Evolutionary conservation across 202 grass and related monocot genomes (phyloP).

Genomic region (Cymbopogon flexuosus): DNA sequence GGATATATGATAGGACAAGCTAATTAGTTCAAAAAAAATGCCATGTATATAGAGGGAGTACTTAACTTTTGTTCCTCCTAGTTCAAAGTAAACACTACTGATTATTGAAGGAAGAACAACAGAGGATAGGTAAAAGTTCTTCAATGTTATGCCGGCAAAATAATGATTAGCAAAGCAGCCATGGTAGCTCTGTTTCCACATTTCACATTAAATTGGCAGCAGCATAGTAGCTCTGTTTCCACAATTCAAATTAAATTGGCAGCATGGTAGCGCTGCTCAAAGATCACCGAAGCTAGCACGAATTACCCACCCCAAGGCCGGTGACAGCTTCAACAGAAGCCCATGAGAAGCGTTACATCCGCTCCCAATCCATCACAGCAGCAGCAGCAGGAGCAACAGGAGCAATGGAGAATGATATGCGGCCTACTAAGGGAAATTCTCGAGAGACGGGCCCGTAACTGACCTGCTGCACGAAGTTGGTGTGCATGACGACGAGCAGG

Average conservation of each 20-base stretch:
- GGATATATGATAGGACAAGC: not conserved
- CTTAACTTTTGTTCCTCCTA: not conserved
- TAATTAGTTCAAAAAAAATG: not conserved
- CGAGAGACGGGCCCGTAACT: not conserved
- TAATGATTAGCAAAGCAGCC: not conserved
- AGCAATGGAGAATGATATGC: not conserved
- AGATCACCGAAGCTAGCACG: not conserved
- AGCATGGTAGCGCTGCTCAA: not conserved
- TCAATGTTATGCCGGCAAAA: not conserved
- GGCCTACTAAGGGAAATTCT: not conserved
- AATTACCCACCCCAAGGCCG: not conserved
- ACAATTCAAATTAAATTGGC: not conserved
- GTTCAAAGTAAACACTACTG: constrained; percentile 2
- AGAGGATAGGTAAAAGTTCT: not conserved
- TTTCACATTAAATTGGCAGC: not conserved
- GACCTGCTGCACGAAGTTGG: constrained; percentile 99
- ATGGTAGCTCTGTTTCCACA: not conserved
- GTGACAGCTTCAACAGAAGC: not conserved
- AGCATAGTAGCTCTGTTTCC: not conserved
- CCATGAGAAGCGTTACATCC: not conserved
- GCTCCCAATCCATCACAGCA: not conserved
- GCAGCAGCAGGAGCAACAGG: not conserved
- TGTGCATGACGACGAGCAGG: constrained; percentile 96
- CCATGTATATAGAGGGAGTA: not conserved
- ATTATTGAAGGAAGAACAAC: not conserved